Evolutionary conservation across 1,284 basidiomycete species (phyloP).

Genomic region (Cryptococcus wingfieldii): DNA sequence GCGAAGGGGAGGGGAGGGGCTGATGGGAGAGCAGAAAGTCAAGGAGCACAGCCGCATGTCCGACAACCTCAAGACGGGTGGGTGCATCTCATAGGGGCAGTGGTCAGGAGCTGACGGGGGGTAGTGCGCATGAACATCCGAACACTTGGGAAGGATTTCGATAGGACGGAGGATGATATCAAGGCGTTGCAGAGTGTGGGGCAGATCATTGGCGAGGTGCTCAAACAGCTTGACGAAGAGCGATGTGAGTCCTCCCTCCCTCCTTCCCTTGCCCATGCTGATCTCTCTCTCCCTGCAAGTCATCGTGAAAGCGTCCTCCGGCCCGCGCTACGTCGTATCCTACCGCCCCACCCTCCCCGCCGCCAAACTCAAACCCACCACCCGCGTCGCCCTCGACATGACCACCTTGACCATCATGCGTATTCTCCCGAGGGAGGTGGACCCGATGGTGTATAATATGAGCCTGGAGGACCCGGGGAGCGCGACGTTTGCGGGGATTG

Average conservation of each 20-base stretch:
- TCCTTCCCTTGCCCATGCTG: neutral
- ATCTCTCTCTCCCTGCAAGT: conserved; percentile 54
- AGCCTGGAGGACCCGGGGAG: conserved; percentile 95
- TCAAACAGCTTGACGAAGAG: conserved; percentile 98
- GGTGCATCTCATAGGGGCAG: conserved; percentile 47
- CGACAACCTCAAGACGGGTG: conserved; percentile 79
- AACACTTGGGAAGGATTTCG: conserved; percentile 81
- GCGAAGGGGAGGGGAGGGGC: neutral
- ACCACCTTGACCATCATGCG: conserved; percentile 99
- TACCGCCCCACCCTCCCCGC: conserved; percentile 90
- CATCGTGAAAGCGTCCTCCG: conserved; percentile 98
- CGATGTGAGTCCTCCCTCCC: conserved; percentile 62
- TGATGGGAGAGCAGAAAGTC: conserved; percentile 67
- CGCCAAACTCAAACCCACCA: conserved; percentile 87
- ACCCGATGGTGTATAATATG: conserved; percentile 99
- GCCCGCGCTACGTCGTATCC: conserved; percentile 98
- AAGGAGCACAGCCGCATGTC: conserved; percentile 75
- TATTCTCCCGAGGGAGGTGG: conserved; percentile 94
- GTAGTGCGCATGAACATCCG: conserved; percentile 57
- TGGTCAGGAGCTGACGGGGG: neutral
- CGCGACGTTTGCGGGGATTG: conserved; percentile 94
- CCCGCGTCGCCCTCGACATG: conserved; percentile 98
- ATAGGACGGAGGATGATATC: conserved; percentile 98
- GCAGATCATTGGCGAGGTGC: conserved; percentile 97
- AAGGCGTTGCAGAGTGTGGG: conserved; percentile 98